Base-by-base conservation (phyloP, 1,284 basidiomycete genomes). In the Malassezia furfur region DNA sequence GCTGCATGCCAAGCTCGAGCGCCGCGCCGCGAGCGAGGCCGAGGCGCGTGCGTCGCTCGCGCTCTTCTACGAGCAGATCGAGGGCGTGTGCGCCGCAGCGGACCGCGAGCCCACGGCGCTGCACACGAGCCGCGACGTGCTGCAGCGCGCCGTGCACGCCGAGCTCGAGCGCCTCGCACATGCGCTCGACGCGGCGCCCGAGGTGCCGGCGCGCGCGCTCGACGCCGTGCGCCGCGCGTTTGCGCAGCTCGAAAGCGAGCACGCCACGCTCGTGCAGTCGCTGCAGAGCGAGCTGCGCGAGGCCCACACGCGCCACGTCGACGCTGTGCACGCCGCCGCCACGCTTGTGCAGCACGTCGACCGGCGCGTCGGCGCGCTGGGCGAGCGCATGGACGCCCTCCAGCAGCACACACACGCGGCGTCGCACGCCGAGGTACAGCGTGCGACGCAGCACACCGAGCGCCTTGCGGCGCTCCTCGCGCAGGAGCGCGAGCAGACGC, bases 1-100 rank as follows among this genome's bases (percentile, higher is more conserved):
- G 0, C 76, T 94, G 11, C 88, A 89, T 63, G 83, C 83, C 50
- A 94, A 94, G 77, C 80, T 94, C 38, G 84, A 43, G 43, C 54
- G 48, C 7, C 54, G 49, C 28, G 43, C 49, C 9, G 37, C 46
- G 15, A 40, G 21, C 9, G 48, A 55, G 22, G 31, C 12, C 2
- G 48, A 55, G 31, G 39, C 48, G 30, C 54, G 43, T 15, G 21
- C 30, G 14, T 38, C 50, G 19, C 43, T 52, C 12, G 40, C 14
- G 9, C 17, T 25, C n/a, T 43, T 36, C 6, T 22, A 44, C 43
- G 40, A 21, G 39, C 31, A 43, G 19, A 17, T 51, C 12, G 40
- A 45, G 3, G 50, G 39, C 21, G 40, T 36, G 17, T 11, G 35
- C 12, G 32, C 5, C 31, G 40, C 19, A 5, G 48, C 39, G 14